Percentiles rank a stretch among this genome's conserved stretches.
Evolutionary conservation across 345 rosid species (phyloP).

Genomic region (Eucalyptus shirleyi): DNA sequence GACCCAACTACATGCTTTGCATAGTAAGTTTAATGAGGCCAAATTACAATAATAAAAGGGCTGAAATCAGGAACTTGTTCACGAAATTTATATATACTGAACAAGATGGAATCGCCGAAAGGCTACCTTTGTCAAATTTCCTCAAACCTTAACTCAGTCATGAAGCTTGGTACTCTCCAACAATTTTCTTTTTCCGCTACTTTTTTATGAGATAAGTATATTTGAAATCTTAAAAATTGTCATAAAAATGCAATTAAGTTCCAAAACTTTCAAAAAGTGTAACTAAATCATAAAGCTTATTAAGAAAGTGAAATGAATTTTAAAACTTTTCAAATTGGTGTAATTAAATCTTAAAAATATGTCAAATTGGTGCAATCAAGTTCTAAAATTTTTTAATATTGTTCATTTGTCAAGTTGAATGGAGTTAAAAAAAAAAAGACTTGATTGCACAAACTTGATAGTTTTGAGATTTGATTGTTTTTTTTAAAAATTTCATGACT

Average conservation of each 20-base stretch:
- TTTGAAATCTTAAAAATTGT: background rate
- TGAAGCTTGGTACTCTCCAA: accelerated
- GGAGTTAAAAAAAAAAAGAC: background rate
- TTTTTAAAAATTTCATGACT: too few species aligned
- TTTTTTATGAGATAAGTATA: too few species aligned
- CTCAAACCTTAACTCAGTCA: background rate
- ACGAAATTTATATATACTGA: background rate
- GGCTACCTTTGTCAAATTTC: background rate
- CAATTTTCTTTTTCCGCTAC: background rate
- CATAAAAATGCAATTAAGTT: too few species aligned
- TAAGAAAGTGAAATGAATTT: too few species aligned
- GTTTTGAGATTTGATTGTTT: background rate
- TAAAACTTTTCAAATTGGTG: too few species aligned
- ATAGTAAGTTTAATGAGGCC: background rate
- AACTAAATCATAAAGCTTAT: too few species aligned
- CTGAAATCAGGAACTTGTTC: background rate
- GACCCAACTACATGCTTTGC: background rate
- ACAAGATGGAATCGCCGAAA: background rate
- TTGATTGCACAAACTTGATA: too few species aligned
- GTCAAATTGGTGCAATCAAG: accelerated
- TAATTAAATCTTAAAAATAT: too few species aligned
- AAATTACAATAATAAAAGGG: background rate
- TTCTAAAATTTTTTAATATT: too few species aligned
- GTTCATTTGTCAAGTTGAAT: background rate
- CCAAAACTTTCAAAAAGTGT: accelerated